A percentile compares a stretch with the other conserved stretches of the same genome.
Conservation (phyloP, 805 yeast species). For the Lipomyces yamadae region DNA sequence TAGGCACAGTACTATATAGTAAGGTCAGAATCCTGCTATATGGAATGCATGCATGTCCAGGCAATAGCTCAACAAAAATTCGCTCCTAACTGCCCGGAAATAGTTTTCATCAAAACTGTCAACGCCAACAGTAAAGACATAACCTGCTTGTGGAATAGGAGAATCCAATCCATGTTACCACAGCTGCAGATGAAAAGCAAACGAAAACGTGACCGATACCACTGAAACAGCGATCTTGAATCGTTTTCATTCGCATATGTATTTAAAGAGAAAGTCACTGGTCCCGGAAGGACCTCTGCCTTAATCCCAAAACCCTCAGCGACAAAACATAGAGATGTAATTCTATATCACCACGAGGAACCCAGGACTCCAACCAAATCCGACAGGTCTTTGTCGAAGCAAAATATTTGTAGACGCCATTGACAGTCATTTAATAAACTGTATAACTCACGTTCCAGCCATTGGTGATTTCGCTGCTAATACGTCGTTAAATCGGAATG, state of each 20-base stretch:
- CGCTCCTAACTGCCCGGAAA: conserved; percentile 29
- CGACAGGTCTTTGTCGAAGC: background rate
- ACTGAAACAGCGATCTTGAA: conserved; percentile 14
- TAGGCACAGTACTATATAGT: conserved; percentile 54
- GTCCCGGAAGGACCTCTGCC: conserved; percentile 10
- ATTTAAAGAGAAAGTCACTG: conserved; percentile 32
- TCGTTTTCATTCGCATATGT: conserved; percentile 11
- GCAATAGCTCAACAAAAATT: conserved; percentile 19
- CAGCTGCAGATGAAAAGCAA: conserved; percentile 12
- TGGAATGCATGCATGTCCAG: conserved; percentile 9
- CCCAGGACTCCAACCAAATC: background rate
- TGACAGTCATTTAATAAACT: background rate
- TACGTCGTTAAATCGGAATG: background rate
- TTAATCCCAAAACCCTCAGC: conserved; percentile 28
- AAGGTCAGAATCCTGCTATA: conserved; percentile 15
- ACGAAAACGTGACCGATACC: conserved; percentile 20
- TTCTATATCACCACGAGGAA: background rate
- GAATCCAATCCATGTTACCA: conserved; percentile 7
- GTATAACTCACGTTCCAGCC: conserved; percentile 36
- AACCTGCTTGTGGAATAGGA: conserved; percentile 24
- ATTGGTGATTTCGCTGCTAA: conserved; percentile 15
- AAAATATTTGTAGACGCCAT: background rate
- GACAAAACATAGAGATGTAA: background rate
- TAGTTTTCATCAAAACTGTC: conserved; percentile 36
- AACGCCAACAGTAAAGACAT: conserved; percentile 31